Evolutionary conservation across 768 basidiomycete genomes (phyloP).

Genomic region (Rhodotorula toruloides): DNA sequence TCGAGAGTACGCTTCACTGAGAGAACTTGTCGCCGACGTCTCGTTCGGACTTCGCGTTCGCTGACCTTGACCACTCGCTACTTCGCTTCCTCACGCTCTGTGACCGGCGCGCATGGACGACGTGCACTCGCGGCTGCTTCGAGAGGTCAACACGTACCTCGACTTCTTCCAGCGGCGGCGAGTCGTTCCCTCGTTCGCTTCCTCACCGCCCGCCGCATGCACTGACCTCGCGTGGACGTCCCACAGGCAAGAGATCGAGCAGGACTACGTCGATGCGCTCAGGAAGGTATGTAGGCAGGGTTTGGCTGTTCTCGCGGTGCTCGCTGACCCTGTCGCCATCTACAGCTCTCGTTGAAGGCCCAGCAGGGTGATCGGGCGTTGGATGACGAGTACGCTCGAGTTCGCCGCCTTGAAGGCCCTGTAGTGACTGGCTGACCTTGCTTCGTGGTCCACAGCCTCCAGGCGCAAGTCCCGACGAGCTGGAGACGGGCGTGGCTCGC

Average conservation of each 20-base stretch:
- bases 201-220: background rate
- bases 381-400: constrained; percentile 12
- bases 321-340: background rate
- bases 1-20: too few relatives aligned
- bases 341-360: constrained; percentile 19
- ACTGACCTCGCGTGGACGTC: background rate
- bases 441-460: background rate
- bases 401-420: too few relatives aligned
- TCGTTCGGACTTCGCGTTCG: too few relatives aligned
- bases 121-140: background rate
- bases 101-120: too few relatives aligned
- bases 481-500: constrained; percentile 34
- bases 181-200: background rate
- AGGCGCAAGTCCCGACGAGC: constrained; percentile 11
- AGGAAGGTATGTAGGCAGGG: constrained; percentile 18
- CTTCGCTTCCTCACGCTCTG: too few relatives aligned
- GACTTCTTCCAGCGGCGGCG: constrained; percentile 24
- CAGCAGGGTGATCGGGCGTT: constrained; percentile 6
- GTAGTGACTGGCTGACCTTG: background rate
- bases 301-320: background rate
- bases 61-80: too few relatives aligned
- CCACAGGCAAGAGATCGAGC: constrained; percentile 40
- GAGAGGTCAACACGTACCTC: constrained; percentile 24
- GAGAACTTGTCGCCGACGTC: too few relatives aligned
- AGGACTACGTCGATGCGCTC: constrained; percentile 33